phyloP scores from a whole-genome alignment of 2,329 filamentous ascomycete genomes.

The Kalaharituber pfeilii region DNA sequence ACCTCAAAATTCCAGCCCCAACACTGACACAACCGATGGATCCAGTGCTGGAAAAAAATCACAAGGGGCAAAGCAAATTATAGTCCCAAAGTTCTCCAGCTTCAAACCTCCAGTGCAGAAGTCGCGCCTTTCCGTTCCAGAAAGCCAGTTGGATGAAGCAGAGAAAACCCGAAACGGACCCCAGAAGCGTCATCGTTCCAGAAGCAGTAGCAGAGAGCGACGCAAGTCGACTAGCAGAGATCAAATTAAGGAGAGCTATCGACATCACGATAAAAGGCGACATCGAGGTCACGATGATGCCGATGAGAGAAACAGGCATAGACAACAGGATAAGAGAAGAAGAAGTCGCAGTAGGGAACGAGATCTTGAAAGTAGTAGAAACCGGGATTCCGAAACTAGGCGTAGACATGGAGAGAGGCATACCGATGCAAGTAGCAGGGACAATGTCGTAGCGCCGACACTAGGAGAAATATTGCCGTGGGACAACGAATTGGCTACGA shows the following conservation, averaged over 20 bases:
- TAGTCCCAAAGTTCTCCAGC: constrained; percentile 18
- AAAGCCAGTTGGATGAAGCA: neutral
- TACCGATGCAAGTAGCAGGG: neutral
- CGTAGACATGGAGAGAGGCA: neutral
- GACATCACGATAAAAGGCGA: constrained; percentile 1
- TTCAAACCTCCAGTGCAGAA: constrained; percentile 9
- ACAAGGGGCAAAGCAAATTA: neutral
- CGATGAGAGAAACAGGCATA: constrained; percentile 11
- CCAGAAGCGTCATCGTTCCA: neutral
- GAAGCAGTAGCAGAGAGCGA: constrained; percentile 1
- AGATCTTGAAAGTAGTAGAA: constrained; percentile 10
- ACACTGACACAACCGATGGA: neutral
- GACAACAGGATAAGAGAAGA: constrained; percentile 7
- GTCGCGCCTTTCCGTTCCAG: neutral
- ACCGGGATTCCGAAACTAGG: constrained; percentile 5
- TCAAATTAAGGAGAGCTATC: constrained; percentile 2
- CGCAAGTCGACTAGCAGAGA: constrained; percentile 2
- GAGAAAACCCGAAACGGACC: neutral
- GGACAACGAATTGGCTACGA: neutral
- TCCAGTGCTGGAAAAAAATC: too few relatives aligned
- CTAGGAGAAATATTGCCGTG: neutral
- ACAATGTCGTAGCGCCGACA: constrained; percentile 1
- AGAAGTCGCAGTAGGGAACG: constrained; percentile 6
- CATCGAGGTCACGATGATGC: constrained; percentile 4
- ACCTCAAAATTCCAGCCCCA: neutral